Evolutionary conservation across 352 stramenopile genomes (phyloP), one percentile per base, ranked within the genome.

Genomic region (Globisporangium yorkense): DNA sequence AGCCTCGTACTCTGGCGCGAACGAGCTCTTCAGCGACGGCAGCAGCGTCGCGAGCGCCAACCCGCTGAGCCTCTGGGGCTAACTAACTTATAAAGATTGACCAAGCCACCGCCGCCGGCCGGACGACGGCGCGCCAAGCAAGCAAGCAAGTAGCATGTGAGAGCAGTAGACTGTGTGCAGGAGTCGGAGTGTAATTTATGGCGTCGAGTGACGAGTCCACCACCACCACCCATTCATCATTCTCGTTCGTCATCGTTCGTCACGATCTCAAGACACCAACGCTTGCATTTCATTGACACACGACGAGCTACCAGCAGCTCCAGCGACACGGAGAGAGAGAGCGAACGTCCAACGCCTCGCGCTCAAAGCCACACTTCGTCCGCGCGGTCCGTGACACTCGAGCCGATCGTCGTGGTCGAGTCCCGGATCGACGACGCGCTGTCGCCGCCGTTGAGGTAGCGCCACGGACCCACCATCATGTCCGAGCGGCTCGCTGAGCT

Each of bases 401-500:
- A 88, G 15, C 68, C 62, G 31, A 69, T 75, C 27, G 72, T 79
- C 3, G 71, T 58, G 52, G 70, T 70, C 59, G 80, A 91, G 73
- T 88, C 80, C 20, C 78, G 75, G 18, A 75, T 71, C 21, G 72
- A 86, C 24, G 68, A 75, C 49, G 68, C 60, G 51, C 75, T 72
- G 60, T 80, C 68, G 45, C 57, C 70, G 55, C 67, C 57, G 47
- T 76, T 61, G n/a, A 77, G 58, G 49, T 82, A 75, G 2, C 67
- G 71, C 79, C 79, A 89, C 55, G 74, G 68, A 35, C 75, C 61
- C 31, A 27, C 3, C 47, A 86, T 74, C 46, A 84, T 74, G 50
- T 87, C 80, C 29, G 74, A 68, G 33, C 70, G 61, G 40, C 69
- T 84, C 39, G 80, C 67, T 0, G 70, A 69, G 72, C 76, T 87